Percentiles rank a stretch among this genome's conserved stretches.
Evolutionary conservation across 2,329 filamentous ascomycete genomes (phyloP).

Genomic region (Hymenoscyphus fraxineus): DNA sequence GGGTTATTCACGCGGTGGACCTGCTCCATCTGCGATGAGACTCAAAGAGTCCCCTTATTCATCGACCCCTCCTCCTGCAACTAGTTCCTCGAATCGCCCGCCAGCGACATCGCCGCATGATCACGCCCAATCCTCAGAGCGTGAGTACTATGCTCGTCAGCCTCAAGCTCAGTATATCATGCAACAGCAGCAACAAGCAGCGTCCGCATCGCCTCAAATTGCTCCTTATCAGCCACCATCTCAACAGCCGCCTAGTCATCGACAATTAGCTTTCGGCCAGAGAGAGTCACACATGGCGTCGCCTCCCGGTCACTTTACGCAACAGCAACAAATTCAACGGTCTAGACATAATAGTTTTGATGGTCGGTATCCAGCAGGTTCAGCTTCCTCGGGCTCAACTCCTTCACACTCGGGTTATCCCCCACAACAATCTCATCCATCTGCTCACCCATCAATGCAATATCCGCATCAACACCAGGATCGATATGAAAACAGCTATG

Average conservation of each 20-base stretch:
- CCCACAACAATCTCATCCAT: conserved; percentile 21
- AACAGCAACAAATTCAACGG: conserved; percentile 26
- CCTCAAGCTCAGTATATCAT: conserved; percentile 28
- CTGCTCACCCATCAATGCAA: conserved; percentile 19
- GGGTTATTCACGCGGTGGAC: conserved; percentile 27
- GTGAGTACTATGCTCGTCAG: conserved; percentile 33
- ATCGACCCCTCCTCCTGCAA: conserved; percentile 28
- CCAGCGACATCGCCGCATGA: conserved; percentile 31
- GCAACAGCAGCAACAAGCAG: conserved; percentile 29
- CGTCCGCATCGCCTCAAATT: conserved; percentile 28
- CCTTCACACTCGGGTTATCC: conserved; percentile 26
- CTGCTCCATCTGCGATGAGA: conserved; percentile 28
- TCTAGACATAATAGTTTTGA: conserved; percentile 34
- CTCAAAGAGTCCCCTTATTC: conserved; percentile 36
- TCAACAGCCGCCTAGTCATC: conserved; percentile 26
- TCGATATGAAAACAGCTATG: conserved; percentile 17
- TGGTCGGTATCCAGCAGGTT: conserved; percentile 23
- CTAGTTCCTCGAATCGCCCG: conserved; percentile 21
- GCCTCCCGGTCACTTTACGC: conserved; percentile 26
- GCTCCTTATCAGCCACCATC: conserved; percentile 28
- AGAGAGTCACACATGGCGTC: conserved; percentile 27
- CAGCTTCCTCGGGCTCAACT: conserved; percentile 23
- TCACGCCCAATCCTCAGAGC: conserved; percentile 26
- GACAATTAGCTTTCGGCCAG: conserved; percentile 31
- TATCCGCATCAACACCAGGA: conserved; percentile 21